Percentiles rank a stretch among this genome's conserved stretches.
Evolutionary conservation across 2,329 filamentous ascomycete genomes (phyloP).

Genomic region (Claviceps capensis): DNA sequence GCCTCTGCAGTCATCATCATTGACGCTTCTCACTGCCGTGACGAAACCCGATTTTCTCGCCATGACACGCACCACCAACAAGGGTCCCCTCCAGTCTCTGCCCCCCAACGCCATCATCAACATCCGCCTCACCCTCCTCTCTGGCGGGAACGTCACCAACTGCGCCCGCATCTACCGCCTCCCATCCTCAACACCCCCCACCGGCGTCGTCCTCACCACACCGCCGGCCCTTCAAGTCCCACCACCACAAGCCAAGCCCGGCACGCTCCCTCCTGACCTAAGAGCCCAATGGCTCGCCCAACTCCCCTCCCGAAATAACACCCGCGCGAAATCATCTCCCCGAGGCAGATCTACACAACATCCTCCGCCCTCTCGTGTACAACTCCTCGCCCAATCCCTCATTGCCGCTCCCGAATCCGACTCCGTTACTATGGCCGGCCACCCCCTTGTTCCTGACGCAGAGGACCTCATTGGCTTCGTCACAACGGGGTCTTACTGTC

Average conservation of each 20-base stretch:
- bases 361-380: slow-evolving; percentile 11
- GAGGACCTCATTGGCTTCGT: slow-evolving; percentile 80
- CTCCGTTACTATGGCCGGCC: slow-evolving; percentile 31
- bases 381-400: slow-evolving; percentile 34
- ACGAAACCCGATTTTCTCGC: slow-evolving; percentile 18
- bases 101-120: slow-evolving; percentile 34
- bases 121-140: slow-evolving; percentile 51
- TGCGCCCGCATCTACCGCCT: slow-evolving; percentile 81
- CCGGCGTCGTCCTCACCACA: slow-evolving; percentile 17
- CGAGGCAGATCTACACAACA: background rate
- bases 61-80: slow-evolving; percentile 11
- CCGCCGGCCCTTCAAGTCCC: slow-evolving; percentile 34
- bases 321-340: background rate
- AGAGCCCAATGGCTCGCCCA: slow-evolving; percentile 60
- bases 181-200: slow-evolving; percentile 23
- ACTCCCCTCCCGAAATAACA: slow-evolving; percentile 19
- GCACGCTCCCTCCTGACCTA: slow-evolving; percentile 31
- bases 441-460: slow-evolving; percentile 58
- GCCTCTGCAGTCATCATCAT: background rate
- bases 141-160: slow-evolving; percentile 54
- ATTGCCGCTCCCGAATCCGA: slow-evolving; percentile 23
- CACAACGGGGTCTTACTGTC: slow-evolving; percentile 71
- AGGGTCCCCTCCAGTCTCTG: slow-evolving; percentile 12
- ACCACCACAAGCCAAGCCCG: slow-evolving; percentile 7
- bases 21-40: slow-evolving; percentile 12